Percentiles rank a stretch among this genome's conserved stretches.
phyloP scores from a whole-genome alignment of 495 filamentous ascomycete genomes.

The Usnea hakonensis region DNA sequence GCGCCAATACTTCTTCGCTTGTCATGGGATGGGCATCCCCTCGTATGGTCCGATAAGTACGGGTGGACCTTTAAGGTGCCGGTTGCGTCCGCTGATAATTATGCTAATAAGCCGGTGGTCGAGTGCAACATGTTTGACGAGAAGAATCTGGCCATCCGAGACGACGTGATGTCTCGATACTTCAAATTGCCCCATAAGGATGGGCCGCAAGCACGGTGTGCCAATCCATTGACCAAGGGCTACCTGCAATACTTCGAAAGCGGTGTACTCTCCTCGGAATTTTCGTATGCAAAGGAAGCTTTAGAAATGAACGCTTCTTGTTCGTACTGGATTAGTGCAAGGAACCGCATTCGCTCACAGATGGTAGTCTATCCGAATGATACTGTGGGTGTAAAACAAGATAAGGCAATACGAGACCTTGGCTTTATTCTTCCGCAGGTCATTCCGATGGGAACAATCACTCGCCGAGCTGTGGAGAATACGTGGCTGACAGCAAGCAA shows the following conservation, averaged over 20 bases:
- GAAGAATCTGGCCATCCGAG: slow-evolving; percentile 49
- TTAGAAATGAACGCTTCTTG: slow-evolving; percentile 97
- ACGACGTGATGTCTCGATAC: slow-evolving; percentile 61
- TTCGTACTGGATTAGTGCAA: slow-evolving; percentile 96
- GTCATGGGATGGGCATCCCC: slow-evolving; percentile 79
- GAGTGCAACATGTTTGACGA: slow-evolving; percentile 73
- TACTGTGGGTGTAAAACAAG: slow-evolving; percentile 19
- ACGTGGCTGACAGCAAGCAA: slow-evolving; percentile 98
- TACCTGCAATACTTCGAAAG: slow-evolving; percentile 89
- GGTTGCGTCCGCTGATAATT: slow-evolving; percentile 51
- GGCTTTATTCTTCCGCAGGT: slow-evolving; percentile 97
- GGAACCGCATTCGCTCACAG: slow-evolving; percentile 85
- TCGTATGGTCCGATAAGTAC: slow-evolving; percentile 86
- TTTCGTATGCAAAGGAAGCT: slow-evolving; percentile 81
- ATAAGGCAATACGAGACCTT: slow-evolving; percentile 30
- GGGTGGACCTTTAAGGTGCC: slow-evolving; percentile 89
- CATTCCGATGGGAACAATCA: slow-evolving; percentile 98
- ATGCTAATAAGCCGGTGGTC: slow-evolving; percentile 59
- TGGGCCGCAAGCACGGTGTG: slow-evolving; percentile 76
- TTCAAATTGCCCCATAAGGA: slow-evolving; percentile 97
- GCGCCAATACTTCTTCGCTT: slow-evolving; percentile 79
- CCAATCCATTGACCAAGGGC: slow-evolving; percentile 78
- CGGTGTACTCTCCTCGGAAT: slow-evolving; percentile 78
- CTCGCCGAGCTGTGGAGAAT: slow-evolving; percentile 91
- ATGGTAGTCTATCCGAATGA: slow-evolving; percentile 84